phyloP scores from a whole-genome alignment of 345 rosid species.

The Salix koriyanagi region DNA sequence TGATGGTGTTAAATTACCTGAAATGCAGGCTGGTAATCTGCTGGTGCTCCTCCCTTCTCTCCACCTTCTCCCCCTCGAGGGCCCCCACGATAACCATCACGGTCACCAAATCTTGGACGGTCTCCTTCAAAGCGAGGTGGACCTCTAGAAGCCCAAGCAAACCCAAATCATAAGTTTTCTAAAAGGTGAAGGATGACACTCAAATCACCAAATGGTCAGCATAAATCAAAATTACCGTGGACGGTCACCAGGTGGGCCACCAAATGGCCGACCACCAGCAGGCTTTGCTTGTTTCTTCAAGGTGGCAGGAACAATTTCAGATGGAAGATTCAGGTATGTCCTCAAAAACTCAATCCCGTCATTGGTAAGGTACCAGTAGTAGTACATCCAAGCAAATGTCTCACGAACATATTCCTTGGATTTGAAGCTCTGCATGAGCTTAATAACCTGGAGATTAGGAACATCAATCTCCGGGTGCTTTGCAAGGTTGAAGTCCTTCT shows the following conservation, averaged over 20 bases:
- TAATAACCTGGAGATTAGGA: constrained; percentile 75
- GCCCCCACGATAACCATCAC: constrained; percentile 44
- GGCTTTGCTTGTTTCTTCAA: constrained; percentile 75
- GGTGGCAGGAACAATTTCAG: constrained; percentile 73
- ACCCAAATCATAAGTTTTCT: background rate
- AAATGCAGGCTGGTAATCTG: constrained; percentile 44
- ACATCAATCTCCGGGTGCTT: constrained; percentile 75
- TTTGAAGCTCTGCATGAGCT: constrained; percentile 76
- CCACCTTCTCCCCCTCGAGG: constrained; percentile 48
- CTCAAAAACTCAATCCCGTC: constrained; percentile 68
- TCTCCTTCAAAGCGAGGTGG: constrained; percentile 50
- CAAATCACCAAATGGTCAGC: background rate
- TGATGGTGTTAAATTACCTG: constrained; percentile 24
- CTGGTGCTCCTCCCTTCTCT: constrained; percentile 45
- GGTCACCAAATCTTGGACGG: constrained; percentile 45
- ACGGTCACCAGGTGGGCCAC: constrained; percentile 73
- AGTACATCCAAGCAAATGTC: constrained; percentile 75
- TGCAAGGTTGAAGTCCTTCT: constrained; percentile 71
- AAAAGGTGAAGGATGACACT: background rate
- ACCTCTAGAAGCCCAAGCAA: constrained; percentile 24
- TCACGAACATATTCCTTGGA: constrained; percentile 69
- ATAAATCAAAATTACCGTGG: constrained; percentile 43
- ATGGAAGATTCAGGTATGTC: constrained; percentile 64
- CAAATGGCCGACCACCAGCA: constrained; percentile 52
- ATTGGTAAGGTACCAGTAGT: constrained; percentile 67